Conservation (phyloP, 2,329 filamentous ascomycete genomes). For the Talaromyces sp. region DNA sequence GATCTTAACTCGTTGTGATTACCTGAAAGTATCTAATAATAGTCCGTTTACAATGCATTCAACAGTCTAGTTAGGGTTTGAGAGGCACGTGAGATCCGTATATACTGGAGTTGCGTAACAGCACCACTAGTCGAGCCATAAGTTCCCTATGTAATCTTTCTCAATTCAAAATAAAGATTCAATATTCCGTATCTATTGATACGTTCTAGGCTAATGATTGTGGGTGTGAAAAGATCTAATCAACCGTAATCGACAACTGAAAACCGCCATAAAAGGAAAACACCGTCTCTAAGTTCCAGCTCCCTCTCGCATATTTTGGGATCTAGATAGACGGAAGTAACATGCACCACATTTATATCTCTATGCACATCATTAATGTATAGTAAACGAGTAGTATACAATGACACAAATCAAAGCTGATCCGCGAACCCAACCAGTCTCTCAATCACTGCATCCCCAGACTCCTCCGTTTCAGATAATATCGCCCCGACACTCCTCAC, state of each 20-base stretch:
- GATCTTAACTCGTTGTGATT: too few species aligned
- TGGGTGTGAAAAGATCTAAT: too few species aligned
- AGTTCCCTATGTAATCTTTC: too few species aligned
- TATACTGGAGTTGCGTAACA: background rate
- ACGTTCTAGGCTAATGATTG: background rate
- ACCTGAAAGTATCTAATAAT: too few species aligned
- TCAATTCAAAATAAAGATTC: too few species aligned
- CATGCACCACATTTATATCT: background rate
- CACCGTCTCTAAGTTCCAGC: too few species aligned
- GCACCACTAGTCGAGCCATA: too few species aligned
- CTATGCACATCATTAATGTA: too few species aligned
- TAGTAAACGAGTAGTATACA: background rate
- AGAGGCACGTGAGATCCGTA: background rate
- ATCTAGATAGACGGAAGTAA: background rate
- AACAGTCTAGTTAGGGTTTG: background rate
- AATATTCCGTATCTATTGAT: too few species aligned
- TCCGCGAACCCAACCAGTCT: slow-evolving; percentile 21
- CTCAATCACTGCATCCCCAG: slow-evolving; percentile 23
- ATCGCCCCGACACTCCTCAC: slow-evolving; percentile 25
- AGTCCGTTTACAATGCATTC: too few species aligned
- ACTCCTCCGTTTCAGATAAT: slow-evolving; percentile 15
- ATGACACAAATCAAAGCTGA: slow-evolving; percentile 2
- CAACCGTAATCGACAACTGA: background rate
- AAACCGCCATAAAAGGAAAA: background rate
- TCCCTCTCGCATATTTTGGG: background rate